Evolutionary conservation across 1,284 basidiomycete genomes (phyloP).

Genomic region (Butyriboletus appendiculatus): DNA sequence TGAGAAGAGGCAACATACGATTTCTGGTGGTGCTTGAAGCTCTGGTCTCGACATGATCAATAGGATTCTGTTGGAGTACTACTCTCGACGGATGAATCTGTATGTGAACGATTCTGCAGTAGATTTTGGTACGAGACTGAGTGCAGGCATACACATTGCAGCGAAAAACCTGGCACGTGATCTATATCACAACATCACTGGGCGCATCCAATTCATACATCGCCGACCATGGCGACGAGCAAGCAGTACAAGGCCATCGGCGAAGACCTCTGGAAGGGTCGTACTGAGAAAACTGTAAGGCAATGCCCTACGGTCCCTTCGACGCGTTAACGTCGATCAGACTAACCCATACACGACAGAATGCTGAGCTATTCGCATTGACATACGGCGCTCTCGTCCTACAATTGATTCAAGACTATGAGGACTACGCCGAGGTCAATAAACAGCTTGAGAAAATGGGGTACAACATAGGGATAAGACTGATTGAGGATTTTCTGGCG

Average conservation of each 20-base stretch:
- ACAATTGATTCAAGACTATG: constrained; percentile 98
- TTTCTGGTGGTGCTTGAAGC: constrained; percentile 93
- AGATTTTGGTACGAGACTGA: neutral
- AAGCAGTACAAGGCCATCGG: constrained; percentile 84
- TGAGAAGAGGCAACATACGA: constrained; percentile 52
- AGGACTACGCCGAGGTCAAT: constrained; percentile 92
- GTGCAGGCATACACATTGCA: neutral
- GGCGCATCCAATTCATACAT: neutral
- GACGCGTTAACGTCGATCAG: constrained; percentile 9
- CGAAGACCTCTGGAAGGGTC: constrained; percentile 90
- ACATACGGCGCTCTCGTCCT: constrained; percentile 98
- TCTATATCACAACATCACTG: constrained; percentile 5
- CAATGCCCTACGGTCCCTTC: neutral
- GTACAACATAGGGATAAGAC: constrained; percentile 94
- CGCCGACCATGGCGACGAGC: constrained; percentile 57
- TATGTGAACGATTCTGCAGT: neutral
- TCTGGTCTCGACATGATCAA: constrained; percentile 94
- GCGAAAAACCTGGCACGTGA: constrained; percentile 25
- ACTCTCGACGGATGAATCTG: neutral
- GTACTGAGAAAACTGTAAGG: constrained; percentile 88
- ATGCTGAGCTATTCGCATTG: constrained; percentile 95
- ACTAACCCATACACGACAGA: constrained; percentile 52
- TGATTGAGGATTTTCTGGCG: constrained; percentile 98
- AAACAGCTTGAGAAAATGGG: constrained; percentile 92
- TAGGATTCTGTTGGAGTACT: neutral